Percentiles rank a stretch among this genome's conserved stretches.
These are phyloP conservation scores for Logfia minima DNA, from an alignment of 129 eudicot species.

Conservation along the genomic window DNA sequence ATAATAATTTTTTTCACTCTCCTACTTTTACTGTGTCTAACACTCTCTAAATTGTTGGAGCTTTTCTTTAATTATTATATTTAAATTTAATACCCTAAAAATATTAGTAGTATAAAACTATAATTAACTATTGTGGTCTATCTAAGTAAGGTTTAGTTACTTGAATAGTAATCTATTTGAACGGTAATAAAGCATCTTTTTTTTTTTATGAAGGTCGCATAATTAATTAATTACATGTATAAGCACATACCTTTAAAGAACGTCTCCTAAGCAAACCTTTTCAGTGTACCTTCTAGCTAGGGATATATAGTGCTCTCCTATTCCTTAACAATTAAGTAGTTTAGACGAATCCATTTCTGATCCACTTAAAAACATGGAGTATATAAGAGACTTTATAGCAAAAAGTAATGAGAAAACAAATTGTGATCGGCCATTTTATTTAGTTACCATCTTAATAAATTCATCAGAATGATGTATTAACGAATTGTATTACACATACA, in stretches of 20 bases:
- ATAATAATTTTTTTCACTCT: too few relatives aligned
- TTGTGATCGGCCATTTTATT: background rate
- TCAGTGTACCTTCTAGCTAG: slow-evolving; percentile 14
- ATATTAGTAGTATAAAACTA: too few relatives aligned
- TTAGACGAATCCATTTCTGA: slow-evolving; percentile 24
- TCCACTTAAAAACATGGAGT: slow-evolving; percentile 28
- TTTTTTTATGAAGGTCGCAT: background rate
- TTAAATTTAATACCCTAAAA: too few relatives aligned
- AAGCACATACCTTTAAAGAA: slow-evolving; percentile 23
- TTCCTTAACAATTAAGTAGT: slow-evolving; percentile 36
- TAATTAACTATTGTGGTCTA: background rate
- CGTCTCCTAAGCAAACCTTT: slow-evolving; percentile 18
- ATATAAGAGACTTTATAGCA: slow-evolving; percentile 14
- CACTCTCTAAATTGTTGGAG: too few relatives aligned
- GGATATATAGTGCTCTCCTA: slow-evolving; percentile 2
- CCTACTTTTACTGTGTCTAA: too few relatives aligned
- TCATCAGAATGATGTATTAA: too few relatives aligned
- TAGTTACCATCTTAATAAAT: too few relatives aligned
- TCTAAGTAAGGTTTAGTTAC: background rate
- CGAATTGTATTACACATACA: too few relatives aligned
- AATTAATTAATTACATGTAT: background rate
- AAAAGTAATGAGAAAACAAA: slow-evolving; percentile 19
- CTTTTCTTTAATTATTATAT: too few relatives aligned
- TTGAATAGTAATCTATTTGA: background rate
- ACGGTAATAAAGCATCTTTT: background rate